A percentile compares a stretch with the other conserved stretches of the same genome.
Conservation (phyloP, 208 protist genomes). For the Leishmania gerbilli region DNA sequence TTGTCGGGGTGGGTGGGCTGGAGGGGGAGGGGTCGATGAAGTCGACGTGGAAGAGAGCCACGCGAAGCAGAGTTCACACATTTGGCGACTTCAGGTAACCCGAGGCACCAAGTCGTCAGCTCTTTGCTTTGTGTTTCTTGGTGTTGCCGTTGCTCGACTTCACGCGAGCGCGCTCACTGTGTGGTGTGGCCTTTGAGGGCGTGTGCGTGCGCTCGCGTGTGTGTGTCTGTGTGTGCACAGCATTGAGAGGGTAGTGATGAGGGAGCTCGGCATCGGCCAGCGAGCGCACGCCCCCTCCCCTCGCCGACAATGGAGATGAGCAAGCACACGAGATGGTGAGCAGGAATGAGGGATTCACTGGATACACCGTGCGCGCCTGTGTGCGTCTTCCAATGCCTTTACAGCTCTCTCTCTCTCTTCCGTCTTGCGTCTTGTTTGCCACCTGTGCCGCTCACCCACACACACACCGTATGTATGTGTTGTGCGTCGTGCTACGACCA, state of each 20-base stretch:
- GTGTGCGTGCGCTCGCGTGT: neutral
- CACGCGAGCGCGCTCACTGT: neutral
- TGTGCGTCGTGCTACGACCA: neutral
- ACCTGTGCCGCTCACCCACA: no score
- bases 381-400: neutral
- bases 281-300: neutral
- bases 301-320: neutral
- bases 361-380: neutral
- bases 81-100: neutral
- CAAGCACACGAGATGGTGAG: neutral
- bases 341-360: neutral
- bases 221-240: neutral
- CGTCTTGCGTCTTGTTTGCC: neutral
- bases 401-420: neutral
- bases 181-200: neutral
- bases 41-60: neutral
- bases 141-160: neutral
- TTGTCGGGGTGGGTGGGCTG: neutral
- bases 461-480: neutral
- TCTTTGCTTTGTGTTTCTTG: neutral
- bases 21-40: neutral
- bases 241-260: neutral
- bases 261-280: neutral
- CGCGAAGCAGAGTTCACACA: neutral
- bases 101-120: neutral